Conservation (phyloP, 306 rosid species). For the Leucaena leucocephala region DNA sequence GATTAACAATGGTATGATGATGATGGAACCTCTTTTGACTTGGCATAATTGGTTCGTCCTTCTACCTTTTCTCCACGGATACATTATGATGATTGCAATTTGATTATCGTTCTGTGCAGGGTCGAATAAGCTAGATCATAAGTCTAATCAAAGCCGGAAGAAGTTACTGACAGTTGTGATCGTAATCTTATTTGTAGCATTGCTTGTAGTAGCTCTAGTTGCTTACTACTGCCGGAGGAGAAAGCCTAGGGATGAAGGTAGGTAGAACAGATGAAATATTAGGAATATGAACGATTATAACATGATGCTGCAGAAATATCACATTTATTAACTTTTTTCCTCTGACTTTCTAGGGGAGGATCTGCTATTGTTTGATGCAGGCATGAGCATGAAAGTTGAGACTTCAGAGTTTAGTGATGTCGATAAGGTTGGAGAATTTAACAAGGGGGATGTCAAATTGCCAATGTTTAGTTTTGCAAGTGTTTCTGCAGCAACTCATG, state of each 20-base stretch:
- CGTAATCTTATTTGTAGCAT: not conserved
- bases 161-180: not conserved
- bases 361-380: slow-evolving; percentile 38
- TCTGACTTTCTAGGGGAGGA: slow-evolving; percentile 36
- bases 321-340: not conserved
- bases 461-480: slow-evolving; percentile 48
- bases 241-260: slow-evolving; percentile 17
- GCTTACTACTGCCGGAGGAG: slow-evolving; percentile 8
- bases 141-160: not conserved
- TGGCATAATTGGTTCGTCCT: not conserved
- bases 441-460: slow-evolving; percentile 33
- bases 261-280: not conserved
- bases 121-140: not conserved
- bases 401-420: not conserved
- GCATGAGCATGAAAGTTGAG: slow-evolving; percentile 32
- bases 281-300: not conserved
- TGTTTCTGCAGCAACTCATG: slow-evolving; percentile 42
- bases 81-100: not conserved
- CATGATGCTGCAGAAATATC: not conserved
- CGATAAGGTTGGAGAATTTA: not conserved
- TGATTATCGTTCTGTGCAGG: not conserved
- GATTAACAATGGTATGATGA: not conserved
- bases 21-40: not conserved
- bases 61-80: not conserved
- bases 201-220: not conserved